Conservation (phyloP, 2,329 filamentous ascomycete species). For the Aspergillus phoenicis region DNA sequence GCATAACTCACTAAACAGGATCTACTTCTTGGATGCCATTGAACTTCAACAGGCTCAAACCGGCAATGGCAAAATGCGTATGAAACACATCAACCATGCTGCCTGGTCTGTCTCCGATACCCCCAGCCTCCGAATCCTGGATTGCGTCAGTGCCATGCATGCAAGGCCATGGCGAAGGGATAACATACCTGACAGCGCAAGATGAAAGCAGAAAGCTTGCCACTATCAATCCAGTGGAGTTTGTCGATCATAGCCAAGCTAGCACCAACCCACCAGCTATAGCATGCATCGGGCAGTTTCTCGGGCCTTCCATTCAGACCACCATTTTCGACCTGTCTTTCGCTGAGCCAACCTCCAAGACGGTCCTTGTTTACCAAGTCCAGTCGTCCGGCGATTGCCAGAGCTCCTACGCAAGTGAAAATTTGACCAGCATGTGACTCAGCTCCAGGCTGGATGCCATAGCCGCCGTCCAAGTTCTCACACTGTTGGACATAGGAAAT, state of each 20-base stretch:
- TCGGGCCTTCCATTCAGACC: constrained; percentile 93
- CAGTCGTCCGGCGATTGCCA: constrained; percentile 79
- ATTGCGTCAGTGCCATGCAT: constrained; percentile 11
- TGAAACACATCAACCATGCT: constrained; percentile 98
- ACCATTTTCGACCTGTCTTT: constrained; percentile 83
- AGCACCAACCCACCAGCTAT: constrained; percentile 97
- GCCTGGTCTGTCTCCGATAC: constrained; percentile 85
- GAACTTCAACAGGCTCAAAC: constrained; percentile 79
- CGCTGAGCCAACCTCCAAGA: constrained; percentile 86
- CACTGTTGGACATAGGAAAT: constrained; percentile 79
- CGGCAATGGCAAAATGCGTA: constrained; percentile 84
- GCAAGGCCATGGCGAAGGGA: not conserved
- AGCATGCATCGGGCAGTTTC: constrained; percentile 95
- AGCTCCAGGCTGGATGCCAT: constrained; percentile 83
- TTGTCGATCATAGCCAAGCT: constrained; percentile 86
- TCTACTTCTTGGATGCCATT: constrained; percentile 79
- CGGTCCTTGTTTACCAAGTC: constrained; percentile 82
- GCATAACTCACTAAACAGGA: constrained; percentile 72
- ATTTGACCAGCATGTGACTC: constrained; percentile 96
- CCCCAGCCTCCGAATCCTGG: constrained; percentile 75
- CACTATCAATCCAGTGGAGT: constrained; percentile 89
- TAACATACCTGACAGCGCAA: constrained; percentile 71
- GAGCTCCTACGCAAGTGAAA: constrained; percentile 86
- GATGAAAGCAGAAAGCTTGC: constrained; percentile 79
- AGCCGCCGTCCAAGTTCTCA: constrained; percentile 92